These are phyloP conservation scores for Yamadazyma epiphylla DNA, from an alignment of 1,139 yeast genomes.

Conservation along the genomic window DNA sequence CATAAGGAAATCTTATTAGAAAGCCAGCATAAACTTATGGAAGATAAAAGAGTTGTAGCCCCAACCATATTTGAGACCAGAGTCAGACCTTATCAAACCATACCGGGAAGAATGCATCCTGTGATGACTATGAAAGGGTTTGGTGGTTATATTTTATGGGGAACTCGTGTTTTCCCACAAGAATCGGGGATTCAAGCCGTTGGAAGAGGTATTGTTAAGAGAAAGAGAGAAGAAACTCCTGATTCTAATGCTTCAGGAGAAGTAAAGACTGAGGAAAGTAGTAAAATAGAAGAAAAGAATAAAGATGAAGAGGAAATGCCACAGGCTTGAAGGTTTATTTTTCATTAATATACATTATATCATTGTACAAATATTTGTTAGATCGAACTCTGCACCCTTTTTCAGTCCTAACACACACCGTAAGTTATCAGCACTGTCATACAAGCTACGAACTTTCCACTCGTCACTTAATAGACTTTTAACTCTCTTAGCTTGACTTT, in stretches of 20 bases:
- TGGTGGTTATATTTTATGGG: constrained; percentile 85
- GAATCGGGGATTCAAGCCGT: constrained; percentile 51
- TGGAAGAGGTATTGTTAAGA: constrained; percentile 44
- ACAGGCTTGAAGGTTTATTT: too few species aligned
- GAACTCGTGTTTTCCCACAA: constrained; percentile 74
- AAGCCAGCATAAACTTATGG: constrained; percentile 61
- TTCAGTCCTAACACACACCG: constrained; percentile 42
- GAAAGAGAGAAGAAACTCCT: constrained; percentile 15
- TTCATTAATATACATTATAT: too few species aligned
- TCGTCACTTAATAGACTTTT: constrained; percentile 8
- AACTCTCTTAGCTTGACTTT: constrained; percentile 29
- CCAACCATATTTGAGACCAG: constrained; percentile 81
- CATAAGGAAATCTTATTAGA: constrained; percentile 76
- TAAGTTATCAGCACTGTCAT: constrained; percentile 27
- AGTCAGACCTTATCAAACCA: constrained; percentile 85
- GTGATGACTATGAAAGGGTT: constrained; percentile 90
- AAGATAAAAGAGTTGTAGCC: constrained; percentile 70
- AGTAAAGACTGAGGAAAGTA: background rate
- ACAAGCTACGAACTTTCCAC: constrained; percentile 26
- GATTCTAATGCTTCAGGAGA: background rate
- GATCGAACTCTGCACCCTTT: background rate
- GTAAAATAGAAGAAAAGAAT: background rate
- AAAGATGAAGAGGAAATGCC: too few species aligned
- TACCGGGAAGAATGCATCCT: constrained; percentile 94
- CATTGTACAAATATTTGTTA: constrained; percentile 1